Percentiles rank a stretch among this genome's conserved stretches.
phyloP scores from a whole-genome alignment of 2,329 filamentous ascomycete genomes.

The Colletotrichum shisoi region DNA sequence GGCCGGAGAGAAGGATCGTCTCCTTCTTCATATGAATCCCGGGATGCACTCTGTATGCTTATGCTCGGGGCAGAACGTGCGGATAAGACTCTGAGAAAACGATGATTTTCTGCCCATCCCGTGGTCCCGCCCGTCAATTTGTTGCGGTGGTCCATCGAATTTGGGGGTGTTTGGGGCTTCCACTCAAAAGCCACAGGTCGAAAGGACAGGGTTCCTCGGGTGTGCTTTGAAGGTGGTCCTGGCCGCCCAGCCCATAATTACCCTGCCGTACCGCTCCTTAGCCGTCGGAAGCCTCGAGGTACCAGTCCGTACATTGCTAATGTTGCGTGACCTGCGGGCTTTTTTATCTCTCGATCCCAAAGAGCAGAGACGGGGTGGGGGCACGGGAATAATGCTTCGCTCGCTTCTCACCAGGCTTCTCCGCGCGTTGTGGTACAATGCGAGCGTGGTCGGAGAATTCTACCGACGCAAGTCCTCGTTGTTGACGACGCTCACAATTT shows the following conservation, averaged over 20 bases:
- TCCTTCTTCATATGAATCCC: neutral
- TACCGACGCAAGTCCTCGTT: constrained; percentile 7
- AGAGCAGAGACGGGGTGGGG: neutral
- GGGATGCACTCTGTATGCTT: constrained; percentile 3
- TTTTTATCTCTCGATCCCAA: constrained; percentile 6
- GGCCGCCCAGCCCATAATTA: constrained; percentile 33
- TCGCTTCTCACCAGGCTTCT: constrained; percentile 18
- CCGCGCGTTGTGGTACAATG: constrained; percentile 28
- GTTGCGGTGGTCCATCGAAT: constrained; percentile 34
- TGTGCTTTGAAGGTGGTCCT: constrained; percentile 35
- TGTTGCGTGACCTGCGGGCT: constrained; percentile 9
- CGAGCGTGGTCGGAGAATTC: neutral
- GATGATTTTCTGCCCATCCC: constrained; percentile 35
- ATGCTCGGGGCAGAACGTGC: constrained; percentile 8
- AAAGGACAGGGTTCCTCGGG: constrained; percentile 28
- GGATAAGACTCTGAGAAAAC: constrained; percentile 35
- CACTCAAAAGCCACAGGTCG: constrained; percentile 11
- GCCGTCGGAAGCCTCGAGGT: neutral
- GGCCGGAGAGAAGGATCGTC: neutral
- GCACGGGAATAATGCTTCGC: constrained; percentile 6
- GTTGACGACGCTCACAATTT: constrained; percentile 8
- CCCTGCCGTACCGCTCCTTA: constrained; percentile 9
- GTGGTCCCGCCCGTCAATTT: constrained; percentile 35
- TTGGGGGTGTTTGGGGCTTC: constrained; percentile 37
- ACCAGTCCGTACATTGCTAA: neutral